phyloP scores from a whole-genome alignment of 1,284 basidiomycete species.

The Ustilago shanxiensis region DNA sequence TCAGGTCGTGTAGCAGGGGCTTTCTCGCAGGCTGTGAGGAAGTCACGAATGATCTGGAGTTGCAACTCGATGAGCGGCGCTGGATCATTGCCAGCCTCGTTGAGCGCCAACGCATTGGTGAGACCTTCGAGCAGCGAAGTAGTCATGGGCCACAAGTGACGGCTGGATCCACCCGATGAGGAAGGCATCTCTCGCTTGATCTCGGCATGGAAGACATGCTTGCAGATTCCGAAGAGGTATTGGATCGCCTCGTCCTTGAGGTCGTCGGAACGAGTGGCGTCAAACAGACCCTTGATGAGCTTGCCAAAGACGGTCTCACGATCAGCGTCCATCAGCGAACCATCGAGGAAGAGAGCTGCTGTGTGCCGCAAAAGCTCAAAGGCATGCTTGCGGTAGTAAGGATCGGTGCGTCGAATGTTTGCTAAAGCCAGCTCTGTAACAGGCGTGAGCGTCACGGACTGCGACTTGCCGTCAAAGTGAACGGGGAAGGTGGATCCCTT shows the following conservation, averaged over 20 bases:
- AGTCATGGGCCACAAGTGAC: slow-evolving; percentile 75
- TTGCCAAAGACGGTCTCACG: slow-evolving; percentile 80
- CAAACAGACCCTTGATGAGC: slow-evolving; percentile 80
- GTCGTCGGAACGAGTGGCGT: slow-evolving; percentile 81
- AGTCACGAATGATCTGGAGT: slow-evolving; percentile 61
- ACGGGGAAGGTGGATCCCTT: slow-evolving; percentile 49
- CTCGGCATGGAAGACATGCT: slow-evolving; percentile 76
- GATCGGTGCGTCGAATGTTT: slow-evolving; percentile 76
- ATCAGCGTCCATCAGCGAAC: slow-evolving; percentile 74
- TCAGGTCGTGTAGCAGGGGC: slow-evolving; percentile 59
- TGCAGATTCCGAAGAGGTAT: slow-evolving; percentile 79
- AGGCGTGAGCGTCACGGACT: slow-evolving; percentile 80
- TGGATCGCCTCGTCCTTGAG: slow-evolving; percentile 78
- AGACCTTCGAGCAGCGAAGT: slow-evolving; percentile 65
- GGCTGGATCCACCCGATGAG: slow-evolving; percentile 72
- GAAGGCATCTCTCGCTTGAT: slow-evolving; percentile 71
- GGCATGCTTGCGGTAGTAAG: slow-evolving; percentile 79
- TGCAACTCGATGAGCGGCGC: slow-evolving; percentile 57
- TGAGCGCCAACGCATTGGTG: slow-evolving; percentile 57
- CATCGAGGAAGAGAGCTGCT: slow-evolving; percentile 80
- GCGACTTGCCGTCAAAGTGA: slow-evolving; percentile 64
- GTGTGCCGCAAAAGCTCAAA: slow-evolving; percentile 84
- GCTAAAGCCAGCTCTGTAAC: slow-evolving; percentile 80
- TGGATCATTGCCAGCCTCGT: slow-evolving; percentile 66
- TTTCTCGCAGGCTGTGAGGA: slow-evolving; percentile 54